Evolutionary conservation across 2,329 filamentous ascomycete species (phyloP), one percentile per base, ranked within the genome.

Genomic region (Escovopsis sp.): DNA sequence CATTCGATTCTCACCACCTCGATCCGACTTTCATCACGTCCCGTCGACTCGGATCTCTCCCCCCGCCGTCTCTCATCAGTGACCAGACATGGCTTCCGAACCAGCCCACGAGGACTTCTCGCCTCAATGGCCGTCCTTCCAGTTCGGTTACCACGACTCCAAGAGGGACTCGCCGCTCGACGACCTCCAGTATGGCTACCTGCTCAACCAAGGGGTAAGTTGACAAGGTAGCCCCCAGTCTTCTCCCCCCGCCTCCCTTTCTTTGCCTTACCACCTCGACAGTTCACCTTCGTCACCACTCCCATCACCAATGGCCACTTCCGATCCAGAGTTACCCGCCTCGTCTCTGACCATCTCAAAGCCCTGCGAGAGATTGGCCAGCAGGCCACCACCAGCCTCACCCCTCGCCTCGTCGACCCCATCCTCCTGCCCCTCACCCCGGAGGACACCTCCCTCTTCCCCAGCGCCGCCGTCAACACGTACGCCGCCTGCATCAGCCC

Each of bases 281-380:
- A 87, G 80, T 84, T 88, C 62, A 73, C 78, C 51, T 83, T 86
- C 62, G 68, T 82, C 43, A 87, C 82, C 4, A 76, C 75, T 14
- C 79, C 81, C 34, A 77, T 92, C 51, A 88, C 82, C 27, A 90
- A 80, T 48, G 55, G 63, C 15, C 67, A 76, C 48, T 90, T 88
- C 55, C 76, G 76, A 42, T 63, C 72, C 19, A 70, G 80, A 37
- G 74, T 90, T 13, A 63, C 79, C 43, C 61, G 63, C 17, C 61
- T 82, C 21, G 62, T 82, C 23, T 64, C 69, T 30, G 55, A 62
- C 31, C 72, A 81, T 49, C 55, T 71, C 10, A 51, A 61, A 4
- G 50, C 61, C 12, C 49, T 71, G 15, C 58, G 67, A 32, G 53
- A 61, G 28, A 51, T 52, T 26, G 56, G 50, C 36, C 55, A 56